phyloP scores from a whole-genome alignment of 1,284 basidiomycete genomes.

The Ustilago tritici region DNA sequence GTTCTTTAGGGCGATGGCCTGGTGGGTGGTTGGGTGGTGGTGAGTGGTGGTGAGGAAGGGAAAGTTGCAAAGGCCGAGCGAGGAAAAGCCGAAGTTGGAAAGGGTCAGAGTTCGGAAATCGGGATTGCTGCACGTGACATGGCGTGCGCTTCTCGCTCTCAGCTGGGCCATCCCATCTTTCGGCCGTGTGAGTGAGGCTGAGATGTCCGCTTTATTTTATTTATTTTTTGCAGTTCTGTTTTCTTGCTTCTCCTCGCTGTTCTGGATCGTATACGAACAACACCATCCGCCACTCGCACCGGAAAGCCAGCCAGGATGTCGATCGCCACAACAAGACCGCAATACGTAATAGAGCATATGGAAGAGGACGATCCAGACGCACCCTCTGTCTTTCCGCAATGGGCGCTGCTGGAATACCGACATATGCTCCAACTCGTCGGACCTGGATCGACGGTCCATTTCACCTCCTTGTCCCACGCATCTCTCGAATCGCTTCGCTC shows the following conservation, averaged over 20 bases:
- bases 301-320: constrained; percentile 1
- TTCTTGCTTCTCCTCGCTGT: not conserved
- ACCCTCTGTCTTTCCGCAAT: constrained; percentile 61
- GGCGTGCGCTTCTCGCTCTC: no score
- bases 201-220: constrained; percentile 6
- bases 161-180: no score
- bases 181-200: no score
- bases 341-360: constrained; percentile 69
- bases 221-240: not conserved
- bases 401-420: constrained; percentile 72
- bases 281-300: not conserved
- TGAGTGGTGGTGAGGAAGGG: not conserved
- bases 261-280: not conserved
- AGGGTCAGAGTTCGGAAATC: constrained; percentile 20
- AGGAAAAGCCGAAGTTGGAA: not conserved
- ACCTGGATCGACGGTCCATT: constrained; percentile 77
- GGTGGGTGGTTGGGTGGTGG: not conserved
- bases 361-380: constrained; percentile 66
- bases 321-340: constrained; percentile 35
- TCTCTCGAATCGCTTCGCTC: constrained; percentile 76
- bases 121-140: constrained; percentile 14
- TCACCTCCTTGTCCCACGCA: constrained; percentile 82
- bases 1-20: not conserved
- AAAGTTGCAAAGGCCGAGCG: not conserved
- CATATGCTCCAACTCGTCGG: constrained; percentile 87